Conservation (phyloP, 371 early-diverging fungal species). For the Mucor velutinosus region DNA sequence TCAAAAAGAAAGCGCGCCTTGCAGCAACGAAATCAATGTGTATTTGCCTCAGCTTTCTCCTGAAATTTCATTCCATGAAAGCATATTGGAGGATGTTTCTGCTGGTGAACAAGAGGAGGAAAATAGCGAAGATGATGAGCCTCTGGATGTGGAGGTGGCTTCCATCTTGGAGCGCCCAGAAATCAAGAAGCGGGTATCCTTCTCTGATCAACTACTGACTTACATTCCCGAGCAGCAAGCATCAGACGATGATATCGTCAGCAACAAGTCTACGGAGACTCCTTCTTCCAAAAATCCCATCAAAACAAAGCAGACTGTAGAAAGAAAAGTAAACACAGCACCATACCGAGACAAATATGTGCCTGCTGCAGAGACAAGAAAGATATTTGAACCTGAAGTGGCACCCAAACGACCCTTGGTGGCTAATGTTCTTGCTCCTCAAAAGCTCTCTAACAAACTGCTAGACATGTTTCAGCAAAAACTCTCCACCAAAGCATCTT, state of each 20-base stretch:
- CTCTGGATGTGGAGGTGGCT: background rate
- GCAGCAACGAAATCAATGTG: slow-evolving; percentile 2
- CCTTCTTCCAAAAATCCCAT: background rate
- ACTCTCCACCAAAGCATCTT: background rate
- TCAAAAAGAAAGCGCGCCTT: background rate
- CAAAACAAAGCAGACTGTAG: background rate
- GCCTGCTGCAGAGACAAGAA: background rate
- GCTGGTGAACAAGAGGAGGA: background rate
- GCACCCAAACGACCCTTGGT: background rate
- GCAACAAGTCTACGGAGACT: background rate
- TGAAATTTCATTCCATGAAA: slow-evolving; percentile 10
- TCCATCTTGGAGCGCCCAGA: slow-evolving; percentile 4
- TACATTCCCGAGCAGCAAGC: slow-evolving; percentile 2
- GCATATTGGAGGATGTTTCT: background rate
- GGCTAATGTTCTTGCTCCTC: background rate
- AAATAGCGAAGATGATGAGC: background rate
- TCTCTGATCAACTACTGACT: slow-evolving; percentile 18
- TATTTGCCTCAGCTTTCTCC: slow-evolving; percentile 28
- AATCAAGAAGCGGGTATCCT: slow-evolving; percentile 23
- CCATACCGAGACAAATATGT: slow-evolving; percentile 6
- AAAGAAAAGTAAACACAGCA: background rate
- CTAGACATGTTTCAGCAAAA: slow-evolving; percentile 24
- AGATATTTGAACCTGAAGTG: background rate
- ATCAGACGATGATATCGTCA: background rate
- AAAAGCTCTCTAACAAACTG: slow-evolving; percentile 20